Evolutionary conservation across 495 filamentous ascomycete genomes (phyloP).

Genomic region (Aspergillus sclerotiicarbonarius): DNA sequence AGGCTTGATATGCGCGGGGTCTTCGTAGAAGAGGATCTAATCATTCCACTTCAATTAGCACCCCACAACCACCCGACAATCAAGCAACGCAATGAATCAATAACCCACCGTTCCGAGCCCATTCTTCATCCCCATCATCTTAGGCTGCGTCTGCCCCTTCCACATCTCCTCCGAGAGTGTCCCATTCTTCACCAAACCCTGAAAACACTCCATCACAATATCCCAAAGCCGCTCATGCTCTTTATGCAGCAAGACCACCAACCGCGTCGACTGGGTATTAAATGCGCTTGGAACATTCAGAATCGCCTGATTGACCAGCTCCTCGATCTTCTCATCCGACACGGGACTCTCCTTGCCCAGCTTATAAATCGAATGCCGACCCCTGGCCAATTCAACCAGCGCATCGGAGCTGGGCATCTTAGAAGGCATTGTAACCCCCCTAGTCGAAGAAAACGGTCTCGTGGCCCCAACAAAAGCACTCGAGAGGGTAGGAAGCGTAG

Average conservation of each 20-base stretch:
- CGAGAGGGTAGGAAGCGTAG: conserved; percentile 22
- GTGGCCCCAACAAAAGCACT: conserved; percentile 30
- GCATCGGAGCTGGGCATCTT: conserved; percentile 29
- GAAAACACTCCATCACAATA: conserved; percentile 39
- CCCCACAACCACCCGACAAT: not conserved
- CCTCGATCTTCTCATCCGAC: conserved; percentile 48
- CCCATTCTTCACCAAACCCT: conserved; percentile 33
- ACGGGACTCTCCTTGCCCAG: conserved; percentile 46
- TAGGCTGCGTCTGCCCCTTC: conserved; percentile 45
- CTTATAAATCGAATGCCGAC: conserved; percentile 50
- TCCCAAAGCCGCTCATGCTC: conserved; percentile 55
- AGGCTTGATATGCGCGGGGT: conserved; percentile 40
- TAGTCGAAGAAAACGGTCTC: conserved; percentile 60
- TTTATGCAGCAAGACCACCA: conserved; percentile 45
- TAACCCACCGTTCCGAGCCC: conserved; percentile 49
- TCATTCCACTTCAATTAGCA: not conserved
- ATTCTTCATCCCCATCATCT: conserved; percentile 42
- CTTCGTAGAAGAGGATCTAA: conserved; percentile 55
- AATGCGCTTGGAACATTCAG: conserved; percentile 51
- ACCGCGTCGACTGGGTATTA: conserved; percentile 54
- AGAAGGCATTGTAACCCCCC: conserved; percentile 34
- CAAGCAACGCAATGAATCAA: not conserved
- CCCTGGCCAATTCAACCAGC: conserved; percentile 40
- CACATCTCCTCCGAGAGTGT: conserved; percentile 39
- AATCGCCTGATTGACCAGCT: conserved; percentile 48